Evolutionary conservation across 208 protist species (phyloP), one percentile per base, ranked within the genome.

Genomic region (Crithidia bombi): DNA sequence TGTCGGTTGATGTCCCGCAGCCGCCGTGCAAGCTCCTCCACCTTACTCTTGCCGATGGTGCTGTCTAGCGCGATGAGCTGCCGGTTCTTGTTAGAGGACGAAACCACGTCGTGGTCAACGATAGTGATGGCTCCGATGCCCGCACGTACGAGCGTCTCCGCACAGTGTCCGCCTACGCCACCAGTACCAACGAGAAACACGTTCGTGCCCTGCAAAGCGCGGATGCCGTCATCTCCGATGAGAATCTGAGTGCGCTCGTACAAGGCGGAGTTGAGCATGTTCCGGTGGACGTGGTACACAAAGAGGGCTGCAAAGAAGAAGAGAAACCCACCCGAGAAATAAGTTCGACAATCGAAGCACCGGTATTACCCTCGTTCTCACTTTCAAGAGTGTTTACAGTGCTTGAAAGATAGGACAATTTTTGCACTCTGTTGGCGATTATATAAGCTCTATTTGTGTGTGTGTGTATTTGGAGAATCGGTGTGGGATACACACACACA

Each of bases 111-210:
- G 68, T 95, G 81, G 59, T 98, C 94, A 26, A 91, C 82, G 11
- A 98, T 77, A 14, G 92, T 96, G 67, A 98, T 85, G 56, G 44
- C 57, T n/a, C 92, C 94, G 9, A 98, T 57, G n/a, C 94, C 94
- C 23, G 84, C 85, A 10, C 94, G 89, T 30, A 94, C 87, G 35
- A 98, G 78, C 0, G 91, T 78, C 67, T 96, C 87, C 0, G 94
- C 92, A 38, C 86, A 95, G 79, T 96, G 89, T 6, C 92, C 90
- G 21, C 94, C 94, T 0, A 97, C 89, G 32, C 94, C 93, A 33
- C 94, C 94, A 1, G 90, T 75, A 6, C 94, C 94, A 0, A 85
- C 90, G 25, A 97, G 78, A 38, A 95, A 91, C 9, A 97, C 67
- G 56, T 91, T 90, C 6, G 81, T 81, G 33, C 63, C 12, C 35